A percentile compares a stretch with the other conserved stretches of the same genome.
phyloP scores from a whole-genome alignment of 495 filamentous ascomycete genomes.

The Trypethelium eluteriae region DNA sequence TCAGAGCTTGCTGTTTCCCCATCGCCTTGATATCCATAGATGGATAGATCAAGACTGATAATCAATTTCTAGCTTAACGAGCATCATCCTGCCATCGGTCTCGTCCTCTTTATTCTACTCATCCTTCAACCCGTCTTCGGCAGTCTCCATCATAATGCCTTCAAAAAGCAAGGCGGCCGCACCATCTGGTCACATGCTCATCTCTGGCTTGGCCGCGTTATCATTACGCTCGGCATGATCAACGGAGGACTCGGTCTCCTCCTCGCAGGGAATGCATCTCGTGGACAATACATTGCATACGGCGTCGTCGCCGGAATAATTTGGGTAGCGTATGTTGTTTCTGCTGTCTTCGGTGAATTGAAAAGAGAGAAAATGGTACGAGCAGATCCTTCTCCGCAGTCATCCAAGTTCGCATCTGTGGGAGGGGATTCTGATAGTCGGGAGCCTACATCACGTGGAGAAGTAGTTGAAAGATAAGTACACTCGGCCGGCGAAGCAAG shows the following conservation, averaged over 20 bases:
- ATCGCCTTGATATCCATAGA: too few relatives aligned
- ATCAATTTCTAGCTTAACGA: conserved; percentile 22
- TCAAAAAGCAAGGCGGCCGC: conserved; percentile 33
- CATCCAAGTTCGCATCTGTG: too few relatives aligned
- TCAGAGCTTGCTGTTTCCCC: too few relatives aligned
- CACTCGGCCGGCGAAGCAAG: too few relatives aligned
- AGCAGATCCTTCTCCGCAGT: neutral
- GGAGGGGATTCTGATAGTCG: too few relatives aligned
- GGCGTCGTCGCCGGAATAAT: conserved; percentile 21
- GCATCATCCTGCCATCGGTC: conserved; percentile 35
- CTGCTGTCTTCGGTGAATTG: conserved; percentile 26
- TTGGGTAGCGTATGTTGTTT: conserved; percentile 25
- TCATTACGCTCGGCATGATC: conserved; percentile 37
- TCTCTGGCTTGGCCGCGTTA: conserved; percentile 34
- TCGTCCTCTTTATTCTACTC: conserved; percentile 32
- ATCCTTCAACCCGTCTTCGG: conserved; percentile 37
- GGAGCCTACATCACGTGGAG: too few relatives aligned
- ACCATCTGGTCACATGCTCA: conserved; percentile 35
- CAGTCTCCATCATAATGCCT: conserved; percentile 33
- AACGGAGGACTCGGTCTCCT: conserved; percentile 36
- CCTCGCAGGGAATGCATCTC: conserved; percentile 23
- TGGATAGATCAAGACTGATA: neutral
- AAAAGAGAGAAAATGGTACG: conserved; percentile 6
- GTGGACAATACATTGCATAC: conserved; percentile 19
- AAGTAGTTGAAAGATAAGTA: too few relatives aligned